A percentile compares a stretch with the other conserved stretches of the same genome.
These are phyloP conservation scores for Penicillium atrosanguineum DNA, from an alignment of 495 filamentous ascomycete species.

Conservation along the genomic window DNA sequence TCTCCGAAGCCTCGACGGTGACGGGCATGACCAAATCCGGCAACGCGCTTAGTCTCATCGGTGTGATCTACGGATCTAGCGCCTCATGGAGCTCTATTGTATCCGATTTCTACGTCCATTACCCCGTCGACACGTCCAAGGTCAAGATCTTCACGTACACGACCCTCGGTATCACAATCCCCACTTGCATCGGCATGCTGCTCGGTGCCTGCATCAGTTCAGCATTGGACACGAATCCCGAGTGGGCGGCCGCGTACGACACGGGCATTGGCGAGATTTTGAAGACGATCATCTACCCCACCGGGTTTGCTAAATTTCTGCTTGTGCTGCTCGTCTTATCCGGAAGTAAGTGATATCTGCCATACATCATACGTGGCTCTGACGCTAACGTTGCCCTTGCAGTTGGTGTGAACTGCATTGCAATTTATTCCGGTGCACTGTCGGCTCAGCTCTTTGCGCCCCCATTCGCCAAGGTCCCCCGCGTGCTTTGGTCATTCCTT, in stretches of 20 bases:
- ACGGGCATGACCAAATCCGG: constrained; percentile 42
- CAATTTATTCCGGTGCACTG: constrained; percentile 41
- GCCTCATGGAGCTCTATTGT: constrained; percentile 60
- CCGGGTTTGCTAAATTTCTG: constrained; percentile 57
- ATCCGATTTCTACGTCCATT: constrained; percentile 62
- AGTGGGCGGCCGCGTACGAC: constrained; percentile 48
- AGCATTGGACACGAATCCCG: constrained; percentile 44
- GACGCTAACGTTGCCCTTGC: neutral
- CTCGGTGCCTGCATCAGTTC: constrained; percentile 54
- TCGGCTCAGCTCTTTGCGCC: constrained; percentile 41
- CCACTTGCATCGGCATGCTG: constrained; percentile 56
- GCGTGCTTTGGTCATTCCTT: constrained; percentile 41
- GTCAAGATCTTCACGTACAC: constrained; percentile 53
- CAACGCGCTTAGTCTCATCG: constrained; percentile 49
- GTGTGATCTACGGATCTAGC: constrained; percentile 57
- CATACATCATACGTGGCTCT: neutral
- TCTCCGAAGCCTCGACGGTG: constrained; percentile 33
- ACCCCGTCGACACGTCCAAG: constrained; percentile 50
- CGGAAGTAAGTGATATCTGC: constrained; percentile 23
- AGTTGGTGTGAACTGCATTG: constrained; percentile 42
- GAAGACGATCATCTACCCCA: constrained; percentile 51
- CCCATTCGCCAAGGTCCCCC: constrained; percentile 39
- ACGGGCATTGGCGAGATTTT: constrained; percentile 59
- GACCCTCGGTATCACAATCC: constrained; percentile 42
- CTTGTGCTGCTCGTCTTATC: constrained; percentile 55